Evolutionary conservation across 345 rosid genomes (phyloP).

Genomic region (Lepidium didymum): DNA sequence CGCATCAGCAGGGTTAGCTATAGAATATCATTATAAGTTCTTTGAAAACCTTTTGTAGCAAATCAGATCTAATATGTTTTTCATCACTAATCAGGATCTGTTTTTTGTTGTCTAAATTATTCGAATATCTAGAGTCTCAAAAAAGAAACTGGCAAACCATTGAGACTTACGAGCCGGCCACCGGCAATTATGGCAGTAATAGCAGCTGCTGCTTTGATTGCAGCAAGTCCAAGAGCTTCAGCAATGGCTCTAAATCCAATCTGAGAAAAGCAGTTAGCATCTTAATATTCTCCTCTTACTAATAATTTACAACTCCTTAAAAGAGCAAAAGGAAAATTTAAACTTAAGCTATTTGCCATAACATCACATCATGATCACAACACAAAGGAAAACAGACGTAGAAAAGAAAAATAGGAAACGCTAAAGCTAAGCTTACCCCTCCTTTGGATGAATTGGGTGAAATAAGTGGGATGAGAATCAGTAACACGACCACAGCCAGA

Average conservation of each 20-base stretch:
- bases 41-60: neutral
- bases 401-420: neutral
- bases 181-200: slow-evolving; percentile 95
- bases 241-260: slow-evolving; percentile 97
- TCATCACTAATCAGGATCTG: neutral
- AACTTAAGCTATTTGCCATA: neutral
- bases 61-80: slow-evolving; percentile 2
- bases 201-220: slow-evolving; percentile 92
- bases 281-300: neutral
- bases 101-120: neutral
- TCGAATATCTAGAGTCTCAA: slow-evolving; percentile 1
- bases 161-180: slow-evolving; percentile 80
- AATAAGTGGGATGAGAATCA: slow-evolving; percentile 94
- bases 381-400: neutral
- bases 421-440: slow-evolving; percentile 62
- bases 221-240: slow-evolving; percentile 98
- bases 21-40: neutral
- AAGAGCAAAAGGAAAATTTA: neutral
- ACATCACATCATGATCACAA: neutral
- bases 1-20: neutral
- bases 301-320: neutral
- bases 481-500: slow-evolving; percentile 95
- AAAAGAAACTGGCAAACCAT: neutral
- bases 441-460: slow-evolving; percentile 99
- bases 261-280: slow-evolving; percentile 42